Evolutionary conservation across 345 rosid genomes (phyloP).

Genomic region (Conringia planisiliqua): DNA sequence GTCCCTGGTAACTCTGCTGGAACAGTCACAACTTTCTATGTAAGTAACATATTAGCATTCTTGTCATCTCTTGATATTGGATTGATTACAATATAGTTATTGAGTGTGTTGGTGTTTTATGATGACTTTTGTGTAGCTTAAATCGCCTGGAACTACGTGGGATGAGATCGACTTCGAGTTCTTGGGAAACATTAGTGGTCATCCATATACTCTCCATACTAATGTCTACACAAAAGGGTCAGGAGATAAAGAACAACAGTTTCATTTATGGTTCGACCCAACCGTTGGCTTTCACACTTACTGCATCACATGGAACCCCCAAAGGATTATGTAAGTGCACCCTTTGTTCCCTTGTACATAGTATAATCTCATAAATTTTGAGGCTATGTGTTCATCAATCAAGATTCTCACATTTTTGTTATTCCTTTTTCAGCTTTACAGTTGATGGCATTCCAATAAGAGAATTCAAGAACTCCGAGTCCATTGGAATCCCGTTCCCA

Average conservation of each 20-base stretch:
- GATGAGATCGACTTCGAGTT: conserved; percentile 40
- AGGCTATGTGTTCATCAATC: not conserved
- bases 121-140: conserved; percentile 25
- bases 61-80: not conserved
- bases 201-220: conserved; percentile 36
- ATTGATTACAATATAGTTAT: not conserved
- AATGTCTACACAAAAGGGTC: conserved; percentile 36
- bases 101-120: not conserved
- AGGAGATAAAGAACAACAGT: conserved; percentile 39
- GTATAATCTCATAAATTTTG: not conserved
- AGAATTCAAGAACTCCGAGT: conserved; percentile 50
- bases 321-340: conserved; percentile 32
- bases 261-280: conserved; percentile 37
- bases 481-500: conserved; percentile 47
- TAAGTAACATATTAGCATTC: conserved; percentile 17
- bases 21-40: conserved; percentile 53
- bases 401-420: not conserved
- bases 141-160: conserved; percentile 31
- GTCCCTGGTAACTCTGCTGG: conserved; percentile 61
- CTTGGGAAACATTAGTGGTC: conserved; percentile 48
- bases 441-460: conserved; percentile 55
- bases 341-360: not conserved
- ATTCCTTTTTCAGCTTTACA: conserved; percentile 40
- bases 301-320: conserved; percentile 35
- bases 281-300: conserved; percentile 25